phyloP scores from a whole-genome alignment of 345 rosid genomes.

The Pistacia vera region DNA sequence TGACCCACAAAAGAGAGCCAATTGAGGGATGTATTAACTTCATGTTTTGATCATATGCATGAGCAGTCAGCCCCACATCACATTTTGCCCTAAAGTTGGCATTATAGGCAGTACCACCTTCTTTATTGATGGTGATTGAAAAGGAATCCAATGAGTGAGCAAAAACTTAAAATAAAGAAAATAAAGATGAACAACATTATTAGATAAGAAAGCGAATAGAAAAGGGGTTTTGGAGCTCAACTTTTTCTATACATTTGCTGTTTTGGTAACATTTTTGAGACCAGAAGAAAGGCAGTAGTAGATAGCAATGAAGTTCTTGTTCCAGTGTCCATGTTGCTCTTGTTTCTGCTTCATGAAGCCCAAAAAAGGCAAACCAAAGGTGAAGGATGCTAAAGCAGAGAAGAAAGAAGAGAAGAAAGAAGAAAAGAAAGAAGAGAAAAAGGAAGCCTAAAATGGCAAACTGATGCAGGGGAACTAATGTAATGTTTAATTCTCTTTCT shows the following conservation, averaged over 20 bases:
- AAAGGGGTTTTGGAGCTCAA: background rate
- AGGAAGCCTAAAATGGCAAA: slow-evolving; percentile 24
- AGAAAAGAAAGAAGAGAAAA: slow-evolving; percentile 26
- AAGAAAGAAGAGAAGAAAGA: slow-evolving; percentile 23
- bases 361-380: slow-evolving; percentile 58
- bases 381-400: slow-evolving; percentile 40
- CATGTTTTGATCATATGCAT: slow-evolving; percentile 15
- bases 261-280: background rate
- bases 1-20: slow-evolving; percentile 34
- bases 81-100: slow-evolving; percentile 24
- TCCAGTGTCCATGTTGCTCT: slow-evolving; percentile 83
- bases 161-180: background rate
- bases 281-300: slow-evolving; percentile 10
- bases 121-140: slow-evolving; percentile 52
- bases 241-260: slow-evolving; percentile 5
- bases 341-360: slow-evolving; percentile 93
- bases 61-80: slow-evolving; percentile 14
- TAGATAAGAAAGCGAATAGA: slow-evolving; percentile 29
- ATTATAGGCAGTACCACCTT: slow-evolving; percentile 34
- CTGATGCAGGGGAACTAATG: background rate
- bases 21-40: background rate
- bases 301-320: slow-evolving; percentile 76
- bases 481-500: background rate
- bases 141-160: slow-evolving; percentile 51
- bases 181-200: slow-evolving; percentile 26